These are phyloP conservation scores for Diutina rugosa DNA, from an alignment of 1,139 yeast genomes.

Conservation along the genomic window DNA sequence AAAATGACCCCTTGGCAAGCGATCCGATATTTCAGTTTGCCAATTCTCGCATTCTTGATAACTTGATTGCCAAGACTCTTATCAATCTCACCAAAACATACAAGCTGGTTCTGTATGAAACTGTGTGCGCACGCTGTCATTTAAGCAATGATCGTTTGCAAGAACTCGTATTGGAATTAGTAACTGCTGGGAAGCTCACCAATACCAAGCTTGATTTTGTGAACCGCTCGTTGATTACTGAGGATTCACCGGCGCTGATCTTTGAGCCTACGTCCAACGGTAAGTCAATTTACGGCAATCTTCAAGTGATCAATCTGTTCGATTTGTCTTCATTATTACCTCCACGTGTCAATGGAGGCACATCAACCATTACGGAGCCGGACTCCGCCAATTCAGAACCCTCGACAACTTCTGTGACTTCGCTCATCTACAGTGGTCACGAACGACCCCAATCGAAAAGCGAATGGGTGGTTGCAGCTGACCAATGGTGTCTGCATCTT, in stretches of 20 bases:
- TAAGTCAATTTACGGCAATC: slow-evolving; percentile 14
- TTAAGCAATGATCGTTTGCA: slow-evolving; percentile 18
- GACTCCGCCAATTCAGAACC: background rate
- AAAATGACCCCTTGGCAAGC: slow-evolving; percentile 12
- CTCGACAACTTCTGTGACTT: background rate
- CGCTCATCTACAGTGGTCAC: background rate
- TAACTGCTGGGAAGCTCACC: slow-evolving; percentile 30
- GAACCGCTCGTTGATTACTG: slow-evolving; percentile 13
- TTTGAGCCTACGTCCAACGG: slow-evolving; percentile 12
- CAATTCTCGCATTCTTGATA: slow-evolving; percentile 13
- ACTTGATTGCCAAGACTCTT: slow-evolving; percentile 19
- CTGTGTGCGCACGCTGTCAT: slow-evolving; percentile 4
- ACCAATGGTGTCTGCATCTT: slow-evolving; percentile 6
- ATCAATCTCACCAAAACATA: slow-evolving; percentile 18
- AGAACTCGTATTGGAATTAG: slow-evolving; percentile 23
- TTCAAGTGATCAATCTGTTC: slow-evolving; percentile 12
- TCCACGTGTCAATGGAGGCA: background rate
- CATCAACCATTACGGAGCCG: background rate
- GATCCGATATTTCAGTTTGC: slow-evolving; percentile 23
- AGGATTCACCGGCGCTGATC: slow-evolving; percentile 6
- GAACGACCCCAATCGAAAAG: background rate
- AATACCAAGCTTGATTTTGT: slow-evolving; percentile 33
- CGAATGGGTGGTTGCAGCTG: background rate
- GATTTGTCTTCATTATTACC: slow-evolving; percentile 3
- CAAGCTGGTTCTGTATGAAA: slow-evolving; percentile 14